Percentiles rank a stretch among this genome's conserved stretches.
These are phyloP conservation scores for Mastigamoeba balamuthi DNA, from an alignment of 78 protist species.

Conservation along the genomic window DNA sequence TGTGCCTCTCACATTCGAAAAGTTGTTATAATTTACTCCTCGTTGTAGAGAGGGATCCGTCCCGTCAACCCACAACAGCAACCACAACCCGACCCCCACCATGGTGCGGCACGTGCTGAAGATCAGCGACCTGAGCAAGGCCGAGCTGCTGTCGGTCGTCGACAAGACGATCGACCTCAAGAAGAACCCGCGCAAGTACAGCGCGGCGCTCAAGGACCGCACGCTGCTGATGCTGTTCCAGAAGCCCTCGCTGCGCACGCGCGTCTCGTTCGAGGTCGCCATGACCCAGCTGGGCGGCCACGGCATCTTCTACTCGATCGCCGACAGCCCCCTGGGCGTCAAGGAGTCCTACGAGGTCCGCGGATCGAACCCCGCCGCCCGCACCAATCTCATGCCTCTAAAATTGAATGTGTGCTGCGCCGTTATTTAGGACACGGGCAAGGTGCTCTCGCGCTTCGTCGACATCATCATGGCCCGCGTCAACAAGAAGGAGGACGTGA, in stretches of 20 bases:
- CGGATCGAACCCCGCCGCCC: too few relatives aligned
- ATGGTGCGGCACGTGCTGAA: not conserved
- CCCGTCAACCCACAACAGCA: too few relatives aligned
- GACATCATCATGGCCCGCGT: conserved; percentile 48
- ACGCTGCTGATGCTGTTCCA: conserved; percentile 64
- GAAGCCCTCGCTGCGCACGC: conserved; percentile 69
- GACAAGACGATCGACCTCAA: conserved; percentile 11
- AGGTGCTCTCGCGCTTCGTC: conserved; percentile 26
- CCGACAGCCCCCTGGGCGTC: conserved; percentile 53
- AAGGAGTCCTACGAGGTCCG: conserved; percentile 45
- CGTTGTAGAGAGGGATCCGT: too few relatives aligned
- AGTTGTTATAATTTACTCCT: too few relatives aligned
- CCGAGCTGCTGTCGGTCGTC: not conserved
- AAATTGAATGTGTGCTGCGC: too few relatives aligned
- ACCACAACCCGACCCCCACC: too few relatives aligned
- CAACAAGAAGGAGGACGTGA: conserved; percentile 5
- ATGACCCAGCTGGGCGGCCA: conserved; percentile 75
- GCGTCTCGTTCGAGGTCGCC: conserved; percentile 58
- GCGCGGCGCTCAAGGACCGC: conserved; percentile 9
- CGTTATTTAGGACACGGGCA: too few relatives aligned
- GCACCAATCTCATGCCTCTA: too few relatives aligned
- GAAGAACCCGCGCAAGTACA: conserved; percentile 11
- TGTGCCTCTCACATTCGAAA: too few relatives aligned
- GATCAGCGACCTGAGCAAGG: not conserved
- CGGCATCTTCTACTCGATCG: conserved; percentile 53